Evolutionary conservation across 345 rosid genomes (phyloP).

Genomic region (Syzygium aromaticum): DNA sequence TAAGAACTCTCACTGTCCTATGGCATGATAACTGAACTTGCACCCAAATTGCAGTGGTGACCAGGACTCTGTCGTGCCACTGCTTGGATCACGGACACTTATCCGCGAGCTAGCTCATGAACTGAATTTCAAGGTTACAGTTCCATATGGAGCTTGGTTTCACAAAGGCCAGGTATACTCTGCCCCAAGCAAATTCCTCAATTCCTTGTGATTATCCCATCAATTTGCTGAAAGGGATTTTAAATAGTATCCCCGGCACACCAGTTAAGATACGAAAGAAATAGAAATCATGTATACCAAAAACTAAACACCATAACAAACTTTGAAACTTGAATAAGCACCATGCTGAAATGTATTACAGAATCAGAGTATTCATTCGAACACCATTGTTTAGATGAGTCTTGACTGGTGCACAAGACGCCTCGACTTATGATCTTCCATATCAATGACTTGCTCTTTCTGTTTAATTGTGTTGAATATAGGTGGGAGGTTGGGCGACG

Average conservation of each 20-base stretch:
- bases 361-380: not conserved
- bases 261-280: not conserved
- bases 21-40: not conserved
- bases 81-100: slow-evolving; percentile 70
- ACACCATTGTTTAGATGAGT: not conserved
- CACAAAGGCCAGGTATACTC: slow-evolving; percentile 78
- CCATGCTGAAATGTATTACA: not conserved
- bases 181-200: not conserved
- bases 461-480: not conserved
- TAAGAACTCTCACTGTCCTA: not conserved
- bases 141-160: slow-evolving; percentile 81
- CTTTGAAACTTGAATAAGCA: not conserved
- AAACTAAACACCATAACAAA: not conserved
- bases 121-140: slow-evolving; percentile 47
- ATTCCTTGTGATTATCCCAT: not conserved
- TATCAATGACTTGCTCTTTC: not conserved
- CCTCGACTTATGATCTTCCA: not conserved
- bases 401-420: not conserved
- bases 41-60: slow-evolving; percentile 46
- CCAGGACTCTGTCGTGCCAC: slow-evolving; percentile 81
- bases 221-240: not conserved
- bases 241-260: not conserved
- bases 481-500: slow-evolving; percentile 88
- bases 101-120: slow-evolving; percentile 71
- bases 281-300: not conserved